Evolutionary conservation across 2,329 filamentous ascomycete genomes (phyloP), one percentile per base, ranked within the genome.

Genomic region (Fonsecaea nubica): DNA sequence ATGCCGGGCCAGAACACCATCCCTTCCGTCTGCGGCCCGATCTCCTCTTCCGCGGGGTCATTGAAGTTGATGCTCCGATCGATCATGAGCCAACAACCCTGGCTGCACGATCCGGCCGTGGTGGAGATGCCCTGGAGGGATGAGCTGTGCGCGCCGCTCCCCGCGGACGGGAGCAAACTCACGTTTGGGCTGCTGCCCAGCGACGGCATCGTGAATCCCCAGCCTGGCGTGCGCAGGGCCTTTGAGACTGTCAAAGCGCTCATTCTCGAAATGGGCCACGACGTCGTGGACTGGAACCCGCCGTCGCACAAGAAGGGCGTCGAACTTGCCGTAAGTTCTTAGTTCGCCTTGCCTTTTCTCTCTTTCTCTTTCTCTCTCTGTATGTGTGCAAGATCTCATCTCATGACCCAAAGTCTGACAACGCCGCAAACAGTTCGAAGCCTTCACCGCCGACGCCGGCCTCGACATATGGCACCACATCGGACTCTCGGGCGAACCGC

Each of bases 111-210:
- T 60, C 84, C 84, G 0, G 81, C 80, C 33, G 79, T 85, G 45
- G 69, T 87, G 0, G 83, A 83, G 0, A 81, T 86, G 4, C 83
- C 84, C 0, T 87, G 85, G 85, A 76, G 81, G 9, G 74, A 76
- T n/a, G 85, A 76, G 81, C 12, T 74, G 75, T 15, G 12, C n/a
- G 3, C 45, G 13, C 54, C 64, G 12, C 18, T 21, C 25, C 32
- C 50, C 15, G 45, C 55, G 10, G 33, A 62, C 32, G 54, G 4
- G 33, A 40, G 35, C 21, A 60, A n/a, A 30, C 75, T 90, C 18
- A 84, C 79, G 42, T 79, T 92, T 60, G 89, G 80, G 3, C 83
- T 91, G 30, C 80, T 91, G 75, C 87, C 84, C 83, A 80, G 88
- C 75, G 90, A 91, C 74, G 85, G 84, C 13, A 80, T 87, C 57